phyloP scores from a whole-genome alignment of 148 eudicot genomes.

The Amaranthus palmeri region DNA sequence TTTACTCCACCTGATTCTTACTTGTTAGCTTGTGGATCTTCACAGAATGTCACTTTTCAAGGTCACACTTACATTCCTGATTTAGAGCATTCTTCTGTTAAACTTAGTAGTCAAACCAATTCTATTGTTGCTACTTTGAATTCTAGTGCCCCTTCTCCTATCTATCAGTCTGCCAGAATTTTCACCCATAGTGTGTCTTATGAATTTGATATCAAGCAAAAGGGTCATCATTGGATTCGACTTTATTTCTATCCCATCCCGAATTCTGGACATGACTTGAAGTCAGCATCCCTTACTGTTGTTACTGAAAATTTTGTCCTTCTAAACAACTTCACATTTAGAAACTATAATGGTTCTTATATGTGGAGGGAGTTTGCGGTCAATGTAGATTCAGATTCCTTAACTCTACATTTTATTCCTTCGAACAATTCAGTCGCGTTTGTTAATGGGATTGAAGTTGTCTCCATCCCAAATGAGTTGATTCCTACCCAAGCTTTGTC shows the following conservation, averaged over 20 bases:
- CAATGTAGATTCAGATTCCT: slow-evolving; percentile 64
- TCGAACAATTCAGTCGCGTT: slow-evolving; percentile 79
- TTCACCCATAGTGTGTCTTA: slow-evolving; percentile 48
- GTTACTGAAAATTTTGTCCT: slow-evolving; percentile 88
- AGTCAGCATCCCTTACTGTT: slow-evolving; percentile 58
- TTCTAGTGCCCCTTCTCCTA: slow-evolving; percentile 56
- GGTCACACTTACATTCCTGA: slow-evolving; percentile 76
- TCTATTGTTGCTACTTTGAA: slow-evolving; percentile 45
- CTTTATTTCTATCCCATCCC: slow-evolving; percentile 77
- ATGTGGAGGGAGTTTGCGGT: slow-evolving; percentile 72
- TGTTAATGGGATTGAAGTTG: slow-evolving; percentile 91
- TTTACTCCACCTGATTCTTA: slow-evolving; percentile 66
- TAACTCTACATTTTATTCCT: slow-evolving; percentile 67
- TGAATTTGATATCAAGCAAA: slow-evolving; percentile 53
- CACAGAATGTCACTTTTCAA: slow-evolving; percentile 64
- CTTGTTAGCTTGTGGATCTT: slow-evolving; percentile 84
- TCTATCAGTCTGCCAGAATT: slow-evolving; percentile 69
- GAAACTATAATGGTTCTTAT: slow-evolving; percentile 51
- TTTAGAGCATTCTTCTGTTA: slow-evolving; percentile 52
- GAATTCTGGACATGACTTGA: slow-evolving; percentile 40
- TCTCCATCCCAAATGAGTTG: slow-evolving; percentile 64
- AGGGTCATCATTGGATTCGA: slow-evolving; percentile 92
- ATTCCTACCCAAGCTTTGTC: slow-evolving; percentile 60
- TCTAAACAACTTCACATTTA: slow-evolving; percentile 71
- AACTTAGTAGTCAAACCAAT: slow-evolving; percentile 37